These are phyloP conservation scores for Mimosa pudica DNA, from an alignment of 306 rosid species.

Conservation along the genomic window DNA sequence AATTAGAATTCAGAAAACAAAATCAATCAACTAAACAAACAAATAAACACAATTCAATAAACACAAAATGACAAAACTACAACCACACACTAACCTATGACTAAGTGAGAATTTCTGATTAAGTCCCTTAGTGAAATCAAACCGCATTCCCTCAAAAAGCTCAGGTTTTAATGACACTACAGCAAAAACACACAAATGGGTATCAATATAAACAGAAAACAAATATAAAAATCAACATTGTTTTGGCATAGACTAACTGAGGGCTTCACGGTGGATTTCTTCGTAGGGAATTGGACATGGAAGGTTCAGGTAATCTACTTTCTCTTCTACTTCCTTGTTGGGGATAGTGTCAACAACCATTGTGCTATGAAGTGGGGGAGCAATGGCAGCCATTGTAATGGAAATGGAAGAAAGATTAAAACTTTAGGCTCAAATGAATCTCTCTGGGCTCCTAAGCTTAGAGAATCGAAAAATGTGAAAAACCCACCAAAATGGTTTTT, in stretches of 20 bases:
- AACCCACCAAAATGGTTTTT: neutral
- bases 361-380: slow-evolving; percentile 31
- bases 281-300: slow-evolving; percentile 95
- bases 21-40: neutral
- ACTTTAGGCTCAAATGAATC: neutral
- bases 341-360: neutral
- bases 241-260: slow-evolving; percentile 53
- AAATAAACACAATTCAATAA: neutral
- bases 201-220: neutral
- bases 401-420: neutral
- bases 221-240: neutral
- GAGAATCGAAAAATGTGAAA: neutral
- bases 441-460: neutral
- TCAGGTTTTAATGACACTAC: slow-evolving; percentile 96
- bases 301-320: slow-evolving; percentile 75
- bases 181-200: neutral
- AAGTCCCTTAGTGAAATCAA: slow-evolving; percentile 91
- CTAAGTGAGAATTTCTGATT: slow-evolving; percentile 90
- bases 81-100: slow-evolving; percentile 64
- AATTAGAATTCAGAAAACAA: slow-evolving; percentile 6
- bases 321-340: slow-evolving; percentile 42
- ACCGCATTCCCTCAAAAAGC: slow-evolving; percentile 89
- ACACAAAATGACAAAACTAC: neutral
- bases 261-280: slow-evolving; percentile 98
- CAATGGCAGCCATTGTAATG: slow-evolving; percentile 40